phyloP scores from a whole-genome alignment of 768 basidiomycete genomes.

The Tricholoma terreum region DNA sequence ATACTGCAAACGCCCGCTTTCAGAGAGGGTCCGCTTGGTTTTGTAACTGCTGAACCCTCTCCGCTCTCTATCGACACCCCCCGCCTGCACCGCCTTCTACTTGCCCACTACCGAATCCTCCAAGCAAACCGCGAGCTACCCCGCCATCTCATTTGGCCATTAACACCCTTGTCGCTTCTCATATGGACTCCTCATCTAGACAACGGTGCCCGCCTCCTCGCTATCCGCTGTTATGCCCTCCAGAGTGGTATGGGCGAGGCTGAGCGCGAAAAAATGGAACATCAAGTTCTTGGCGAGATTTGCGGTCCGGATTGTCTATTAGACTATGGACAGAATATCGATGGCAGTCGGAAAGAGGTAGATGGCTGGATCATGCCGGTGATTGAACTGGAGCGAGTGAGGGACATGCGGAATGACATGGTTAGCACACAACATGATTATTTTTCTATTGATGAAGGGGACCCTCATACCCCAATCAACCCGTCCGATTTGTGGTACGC shows the following conservation, averaged over 20 bases:
- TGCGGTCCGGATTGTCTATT: slow-evolving; percentile 61
- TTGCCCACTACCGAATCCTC: slow-evolving; percentile 81
- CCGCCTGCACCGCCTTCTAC: slow-evolving; percentile 65
- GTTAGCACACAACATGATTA: slow-evolving; percentile 41
- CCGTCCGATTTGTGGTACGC: slow-evolving; percentile 55
- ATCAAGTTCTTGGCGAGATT: slow-evolving; percentile 54
- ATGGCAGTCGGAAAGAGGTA: slow-evolving; percentile 42
- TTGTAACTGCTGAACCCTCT: slow-evolving; percentile 34
- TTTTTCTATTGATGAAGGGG: slow-evolving; percentile 39
- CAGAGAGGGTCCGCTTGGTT: slow-evolving; percentile 52
- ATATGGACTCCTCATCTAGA: slow-evolving; percentile 50
- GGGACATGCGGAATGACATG: slow-evolving; percentile 46
- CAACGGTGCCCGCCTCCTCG: slow-evolving; percentile 59
- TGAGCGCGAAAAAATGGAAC: slow-evolving; percentile 66
- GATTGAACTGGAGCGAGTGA: slow-evolving; percentile 61
- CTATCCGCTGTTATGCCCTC: slow-evolving; percentile 74
- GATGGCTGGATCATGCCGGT: slow-evolving; percentile 86
- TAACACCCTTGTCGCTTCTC: slow-evolving; percentile 47
- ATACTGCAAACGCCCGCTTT: slow-evolving; percentile 44
- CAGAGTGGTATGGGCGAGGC: slow-evolving; percentile 78
- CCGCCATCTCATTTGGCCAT: slow-evolving; percentile 56
- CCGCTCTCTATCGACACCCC: slow-evolving; percentile 33
- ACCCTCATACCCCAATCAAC: slow-evolving; percentile 32
- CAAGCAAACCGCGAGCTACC: slow-evolving; percentile 72
- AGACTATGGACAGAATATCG: slow-evolving; percentile 48